Evolutionary conservation across 2,329 filamentous ascomycete genomes (phyloP), one percentile per base, ranked within the genome.

Genomic region (Alternaria brassicae): DNA sequence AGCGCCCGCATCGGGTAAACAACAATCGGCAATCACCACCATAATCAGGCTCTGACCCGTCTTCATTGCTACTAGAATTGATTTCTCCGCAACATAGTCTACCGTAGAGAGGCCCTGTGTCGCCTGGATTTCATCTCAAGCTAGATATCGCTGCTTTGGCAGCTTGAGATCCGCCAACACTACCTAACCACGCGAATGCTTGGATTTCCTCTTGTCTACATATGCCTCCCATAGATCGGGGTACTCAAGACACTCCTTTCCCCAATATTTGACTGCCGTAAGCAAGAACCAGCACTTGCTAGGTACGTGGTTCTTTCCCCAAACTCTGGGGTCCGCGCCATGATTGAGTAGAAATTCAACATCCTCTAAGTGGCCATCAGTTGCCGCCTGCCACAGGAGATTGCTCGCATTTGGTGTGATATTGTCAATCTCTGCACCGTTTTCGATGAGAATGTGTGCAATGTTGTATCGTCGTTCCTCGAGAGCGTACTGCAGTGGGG

Each of bases 101-200:
- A 6, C 15, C 4, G 4, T 6, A 10, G 0, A 0, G 23, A 42
- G 9, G 23, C 0, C 15, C 23, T 6, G 25, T 3, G 8, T 12
- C n/a, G 9, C 3, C 7, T 27, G 10, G 2, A 27, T 13, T 8
- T 42, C 23, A n/a, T 42, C n/a, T n/a, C n/a, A n/a, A n/a, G 40
- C 8, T 25, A 21, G 2, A 10, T 25, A 4, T 42, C 15, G 15
- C 15, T 42, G 40, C 15, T 42, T 3, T 1, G 2, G 1, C 23
- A 42, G 15, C 6, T 25, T 9, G 23, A 42, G 40, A 17, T 15
- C 13, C 4, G 5, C 21, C 17, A 21, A 39, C 8, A 39, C 12
- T 15, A 27, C 25, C 25, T 27, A 21, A 13, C 17, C 9, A 39
- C 17, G 15, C n/a, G n/a, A 37, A 37, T 9, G 17, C 36, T 9